phyloP scores from a whole-genome alignment of 163 green algal genomes.

The Coccomyxa subellipsoidea region DNA sequence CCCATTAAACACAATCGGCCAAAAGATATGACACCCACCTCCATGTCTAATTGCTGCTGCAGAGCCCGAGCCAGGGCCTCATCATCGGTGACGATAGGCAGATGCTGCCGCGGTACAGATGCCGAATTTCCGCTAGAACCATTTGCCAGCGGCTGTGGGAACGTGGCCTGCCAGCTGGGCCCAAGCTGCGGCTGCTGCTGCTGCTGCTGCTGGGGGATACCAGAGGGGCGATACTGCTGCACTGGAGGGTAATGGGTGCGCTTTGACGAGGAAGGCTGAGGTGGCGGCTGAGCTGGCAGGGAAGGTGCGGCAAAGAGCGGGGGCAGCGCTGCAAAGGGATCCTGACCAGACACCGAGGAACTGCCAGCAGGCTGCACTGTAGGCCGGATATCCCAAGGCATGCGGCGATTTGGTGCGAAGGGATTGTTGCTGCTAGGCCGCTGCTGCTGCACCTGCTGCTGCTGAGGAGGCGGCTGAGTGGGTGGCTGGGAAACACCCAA shows the following conservation, averaged over 20 bases:
- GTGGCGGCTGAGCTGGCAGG: background rate
- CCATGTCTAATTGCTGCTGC: slow-evolving; percentile 10
- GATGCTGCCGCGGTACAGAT: background rate
- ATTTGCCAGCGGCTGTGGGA: background rate
- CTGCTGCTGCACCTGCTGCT: background rate
- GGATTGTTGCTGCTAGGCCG: background rate
- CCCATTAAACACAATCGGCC: too few species aligned
- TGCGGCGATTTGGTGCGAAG: background rate
- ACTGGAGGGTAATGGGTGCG: too few species aligned
- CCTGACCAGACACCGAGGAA: background rate
- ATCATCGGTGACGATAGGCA: background rate
- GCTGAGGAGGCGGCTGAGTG: background rate
- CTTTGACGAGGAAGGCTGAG: background rate
- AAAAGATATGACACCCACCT: too few species aligned
- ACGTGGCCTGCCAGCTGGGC: background rate
- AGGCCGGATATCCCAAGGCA: background rate
- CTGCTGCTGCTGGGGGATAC: background rate
- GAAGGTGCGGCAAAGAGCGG: background rate
- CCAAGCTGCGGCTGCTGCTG: background rate
- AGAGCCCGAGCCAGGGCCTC: slow-evolving; percentile 6
- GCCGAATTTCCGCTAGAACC: background rate
- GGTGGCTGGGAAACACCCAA: background rate
- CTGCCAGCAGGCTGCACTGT: background rate
- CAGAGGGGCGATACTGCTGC: background rate
- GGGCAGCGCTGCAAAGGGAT: background rate